phyloP scores from a whole-genome alignment of 352 stramenopile genomes.

The Globisporangium echinulatum region DNA sequence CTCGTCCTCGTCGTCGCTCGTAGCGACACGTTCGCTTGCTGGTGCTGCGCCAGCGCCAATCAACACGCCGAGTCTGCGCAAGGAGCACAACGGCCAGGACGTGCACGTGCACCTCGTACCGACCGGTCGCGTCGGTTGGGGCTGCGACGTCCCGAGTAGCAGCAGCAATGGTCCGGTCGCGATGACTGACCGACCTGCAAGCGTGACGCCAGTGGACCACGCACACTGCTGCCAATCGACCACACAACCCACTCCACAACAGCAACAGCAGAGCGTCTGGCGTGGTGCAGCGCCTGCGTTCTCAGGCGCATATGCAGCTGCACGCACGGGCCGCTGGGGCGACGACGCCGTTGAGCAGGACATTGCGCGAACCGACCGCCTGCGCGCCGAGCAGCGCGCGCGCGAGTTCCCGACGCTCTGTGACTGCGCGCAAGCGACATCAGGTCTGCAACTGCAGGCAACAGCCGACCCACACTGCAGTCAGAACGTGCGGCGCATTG shows the following conservation, averaged over 20 bases:
- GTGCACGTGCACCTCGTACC: constrained; percentile 32
- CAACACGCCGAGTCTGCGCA: constrained; percentile 73
- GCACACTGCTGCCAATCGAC: no score
- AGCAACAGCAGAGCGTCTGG: background rate
- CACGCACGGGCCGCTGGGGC: constrained; percentile 47
- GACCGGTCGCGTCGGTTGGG: constrained; percentile 30
- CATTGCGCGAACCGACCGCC: constrained; percentile 26
- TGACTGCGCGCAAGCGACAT: constrained; percentile 7
- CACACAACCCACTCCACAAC: background rate
- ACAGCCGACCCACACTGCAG: constrained; percentile 7
- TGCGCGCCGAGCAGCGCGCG: constrained; percentile 19
- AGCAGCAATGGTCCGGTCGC: no score
- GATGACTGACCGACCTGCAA: no score
- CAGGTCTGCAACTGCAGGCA: background rate
- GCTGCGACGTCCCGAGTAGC: constrained; percentile 8
- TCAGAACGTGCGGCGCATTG: background rate
- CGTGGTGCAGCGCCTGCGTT: background rate
- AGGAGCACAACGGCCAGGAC: constrained; percentile 44
- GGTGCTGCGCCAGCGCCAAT: constrained; percentile 44
- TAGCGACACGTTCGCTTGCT: constrained; percentile 4
- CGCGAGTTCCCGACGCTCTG: constrained; percentile 39
- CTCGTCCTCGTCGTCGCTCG: constrained; percentile 3
- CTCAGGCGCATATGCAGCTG: background rate
- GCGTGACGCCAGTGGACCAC: no score
- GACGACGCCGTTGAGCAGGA: constrained; percentile 73